phyloP scores from a whole-genome alignment of 139 green algal genomes.

The Parachlorella kessleri region DNA sequence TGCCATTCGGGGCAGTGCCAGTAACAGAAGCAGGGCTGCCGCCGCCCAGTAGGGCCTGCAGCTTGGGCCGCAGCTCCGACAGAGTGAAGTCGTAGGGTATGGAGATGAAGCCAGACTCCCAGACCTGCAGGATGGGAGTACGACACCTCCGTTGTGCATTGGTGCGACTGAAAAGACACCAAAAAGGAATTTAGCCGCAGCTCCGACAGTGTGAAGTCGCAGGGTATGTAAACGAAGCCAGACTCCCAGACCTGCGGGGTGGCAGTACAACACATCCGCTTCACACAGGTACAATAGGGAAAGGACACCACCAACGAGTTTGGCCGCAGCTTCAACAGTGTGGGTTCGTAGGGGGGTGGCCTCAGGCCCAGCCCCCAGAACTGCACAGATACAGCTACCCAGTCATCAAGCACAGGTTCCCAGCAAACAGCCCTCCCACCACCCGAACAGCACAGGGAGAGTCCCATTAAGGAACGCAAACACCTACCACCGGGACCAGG shows the following conservation, averaged over 20 bases:
- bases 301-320: too few relatives aligned
- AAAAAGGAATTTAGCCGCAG: slow-evolving; percentile 62
- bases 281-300: too few relatives aligned
- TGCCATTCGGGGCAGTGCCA: background rate
- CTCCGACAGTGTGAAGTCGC: slow-evolving; percentile 76
- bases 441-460: too few relatives aligned
- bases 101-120: slow-evolving; percentile 91
- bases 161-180: too few relatives aligned
- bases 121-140: slow-evolving; percentile 50
- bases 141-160: too few relatives aligned
- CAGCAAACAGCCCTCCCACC: too few relatives aligned
- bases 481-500: too few relatives aligned
- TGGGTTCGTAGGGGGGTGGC: slow-evolving; percentile 90
- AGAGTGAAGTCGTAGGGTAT: slow-evolving; percentile 88
- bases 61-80: slow-evolving; percentile 58
- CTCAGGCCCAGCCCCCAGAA: slow-evolving; percentile 90
- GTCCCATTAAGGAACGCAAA: too few relatives aligned
- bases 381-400: too few relatives aligned
- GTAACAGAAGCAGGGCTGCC: background rate
- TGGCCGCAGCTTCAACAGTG: slow-evolving; percentile 55
- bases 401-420: too few relatives aligned
- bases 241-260: slow-evolving; percentile 77
- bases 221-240: slow-evolving; percentile 92
- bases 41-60: slow-evolving; percentile 54
- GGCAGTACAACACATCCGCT: background rate